Evolutionary conservation across 371 early-diverging fungal genomes (phyloP).

Genomic region (Circinella minor): DNA sequence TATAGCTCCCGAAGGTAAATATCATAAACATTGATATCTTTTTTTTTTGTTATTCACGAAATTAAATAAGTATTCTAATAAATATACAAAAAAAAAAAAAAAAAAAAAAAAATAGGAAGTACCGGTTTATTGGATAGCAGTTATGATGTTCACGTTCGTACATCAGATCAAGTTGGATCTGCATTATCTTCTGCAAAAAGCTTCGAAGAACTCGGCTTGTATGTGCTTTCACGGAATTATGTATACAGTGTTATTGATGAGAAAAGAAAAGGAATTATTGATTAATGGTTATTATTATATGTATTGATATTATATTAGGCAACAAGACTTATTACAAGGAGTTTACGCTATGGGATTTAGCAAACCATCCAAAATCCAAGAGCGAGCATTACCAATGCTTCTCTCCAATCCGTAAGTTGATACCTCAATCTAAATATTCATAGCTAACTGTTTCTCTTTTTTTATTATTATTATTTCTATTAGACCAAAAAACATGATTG

Average conservation of each 20-base stretch:
- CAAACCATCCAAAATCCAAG: slow-evolving; percentile 96
- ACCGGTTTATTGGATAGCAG: slow-evolving; percentile 52
- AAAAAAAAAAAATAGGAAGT: background rate
- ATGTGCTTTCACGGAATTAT: slow-evolving; percentile 16
- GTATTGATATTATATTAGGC: slow-evolving; percentile 24
- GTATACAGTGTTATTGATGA: background rate
- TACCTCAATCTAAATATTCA: background rate
- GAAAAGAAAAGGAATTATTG: background rate
- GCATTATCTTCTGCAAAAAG: slow-evolving; percentile 78
- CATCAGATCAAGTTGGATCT: slow-evolving; percentile 75
- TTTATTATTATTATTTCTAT: background rate
- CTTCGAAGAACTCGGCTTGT: slow-evolving; percentile 80
- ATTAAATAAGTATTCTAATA: too few species aligned
- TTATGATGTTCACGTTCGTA: slow-evolving; percentile 76
- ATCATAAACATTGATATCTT: background rate
- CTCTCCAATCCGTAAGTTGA: slow-evolving; percentile 68
- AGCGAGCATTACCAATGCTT: slow-evolving; percentile 90
- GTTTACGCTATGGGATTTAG: slow-evolving; percentile 92
- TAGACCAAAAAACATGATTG: slow-evolving; percentile 53
- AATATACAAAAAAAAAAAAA: too few species aligned
- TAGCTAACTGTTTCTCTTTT: background rate
- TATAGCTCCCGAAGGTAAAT: background rate
- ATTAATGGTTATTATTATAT: background rate
- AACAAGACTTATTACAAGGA: slow-evolving; percentile 84
- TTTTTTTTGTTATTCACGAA: background rate